A percentile compares a stretch with the other conserved stretches of the same genome.
Conservation (phyloP, 2,329 filamentous ascomycete genomes). For the Plectosphaerella sp. region DNA sequence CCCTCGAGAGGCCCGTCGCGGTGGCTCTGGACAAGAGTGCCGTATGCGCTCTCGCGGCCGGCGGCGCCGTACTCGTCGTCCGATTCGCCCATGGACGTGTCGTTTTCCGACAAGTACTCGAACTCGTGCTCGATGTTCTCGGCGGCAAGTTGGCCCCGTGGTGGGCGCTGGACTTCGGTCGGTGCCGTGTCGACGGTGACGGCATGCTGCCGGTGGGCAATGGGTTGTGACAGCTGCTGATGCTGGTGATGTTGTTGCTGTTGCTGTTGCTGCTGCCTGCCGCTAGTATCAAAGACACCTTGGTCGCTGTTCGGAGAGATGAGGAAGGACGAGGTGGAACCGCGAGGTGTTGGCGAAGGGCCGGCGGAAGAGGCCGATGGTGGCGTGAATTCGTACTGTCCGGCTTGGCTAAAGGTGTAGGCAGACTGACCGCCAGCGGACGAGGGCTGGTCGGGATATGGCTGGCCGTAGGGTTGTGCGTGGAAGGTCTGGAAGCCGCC, state of each 20-base stretch:
- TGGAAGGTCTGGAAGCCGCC: conserved; percentile 25
- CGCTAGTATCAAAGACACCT: too few relatives aligned
- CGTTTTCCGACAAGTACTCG: conserved; percentile 52
- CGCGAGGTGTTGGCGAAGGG: too few relatives aligned
- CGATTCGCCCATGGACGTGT: conserved; percentile 57
- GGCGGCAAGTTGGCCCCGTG: background rate
- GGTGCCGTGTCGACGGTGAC: too few relatives aligned
- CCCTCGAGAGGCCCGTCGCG: conserved; percentile 30
- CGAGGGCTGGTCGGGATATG: background rate
- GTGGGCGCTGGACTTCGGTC: background rate
- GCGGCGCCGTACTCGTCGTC: conserved; percentile 47
- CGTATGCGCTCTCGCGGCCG: conserved; percentile 31
- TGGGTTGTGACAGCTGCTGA: background rate
- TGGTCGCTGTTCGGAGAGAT: too few relatives aligned
- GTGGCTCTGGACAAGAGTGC: conserved; percentile 30
- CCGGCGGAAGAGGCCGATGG: background rate
- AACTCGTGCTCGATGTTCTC: background rate
- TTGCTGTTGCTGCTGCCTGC: conserved; percentile 9
- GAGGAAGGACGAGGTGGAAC: too few relatives aligned
- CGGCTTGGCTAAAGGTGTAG: background rate
- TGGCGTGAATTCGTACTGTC: background rate
- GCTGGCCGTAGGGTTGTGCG: conserved; percentile 15
- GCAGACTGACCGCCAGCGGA: background rate
- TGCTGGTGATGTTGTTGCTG: conserved; percentile 10
- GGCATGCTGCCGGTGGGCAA: too few relatives aligned